Percentiles rank a stretch among this genome's conserved stretches.
Evolutionary conservation across 768 basidiomycete genomes (phyloP).

Genomic region (Phaeolepiota aurea): DNA sequence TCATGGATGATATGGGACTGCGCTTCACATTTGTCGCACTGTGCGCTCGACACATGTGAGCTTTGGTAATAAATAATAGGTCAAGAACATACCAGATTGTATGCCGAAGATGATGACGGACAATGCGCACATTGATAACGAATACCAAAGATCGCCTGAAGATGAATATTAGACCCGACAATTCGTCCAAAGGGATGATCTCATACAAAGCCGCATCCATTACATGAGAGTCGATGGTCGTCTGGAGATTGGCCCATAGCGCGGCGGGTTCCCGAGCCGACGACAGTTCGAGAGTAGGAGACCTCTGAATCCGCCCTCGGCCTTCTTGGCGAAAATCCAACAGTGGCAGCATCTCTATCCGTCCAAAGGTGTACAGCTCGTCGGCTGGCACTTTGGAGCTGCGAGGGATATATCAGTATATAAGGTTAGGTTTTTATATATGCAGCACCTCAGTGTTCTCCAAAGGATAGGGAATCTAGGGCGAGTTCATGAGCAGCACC

Average conservation of each 20-base stretch:
- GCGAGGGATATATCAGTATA: neutral
- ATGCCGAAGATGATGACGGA: constrained; percentile 61
- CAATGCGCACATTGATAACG: constrained; percentile 91
- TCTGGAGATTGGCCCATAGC: constrained; percentile 22
- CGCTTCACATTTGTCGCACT: constrained; percentile 80
- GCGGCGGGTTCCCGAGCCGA: constrained; percentile 39
- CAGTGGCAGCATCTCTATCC: constrained; percentile 61
- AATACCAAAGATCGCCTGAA: constrained; percentile 63
- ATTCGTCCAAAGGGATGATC: neutral
- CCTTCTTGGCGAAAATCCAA: constrained; percentile 34
- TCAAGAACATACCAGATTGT: constrained; percentile 55
- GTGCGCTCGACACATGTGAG: no score
- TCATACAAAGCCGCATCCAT: constrained; percentile 49
- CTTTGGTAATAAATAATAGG: constrained; percentile 1
- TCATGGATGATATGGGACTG: constrained; percentile 76
- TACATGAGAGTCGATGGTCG: constrained; percentile 57
- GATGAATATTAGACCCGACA: constrained; percentile 1
- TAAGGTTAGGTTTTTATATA: neutral
- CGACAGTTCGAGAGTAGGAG: constrained; percentile 59
- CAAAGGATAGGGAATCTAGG: constrained; percentile 80
- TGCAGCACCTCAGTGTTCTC: constrained; percentile 52
- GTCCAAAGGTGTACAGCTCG: constrained; percentile 72
- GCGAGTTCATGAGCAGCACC: neutral
- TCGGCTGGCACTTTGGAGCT: constrained; percentile 63
- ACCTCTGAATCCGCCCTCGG: constrained; percentile 51